phyloP scores from a whole-genome alignment of 305 asterid genomes.

The Nicotiana rustica region DNA sequence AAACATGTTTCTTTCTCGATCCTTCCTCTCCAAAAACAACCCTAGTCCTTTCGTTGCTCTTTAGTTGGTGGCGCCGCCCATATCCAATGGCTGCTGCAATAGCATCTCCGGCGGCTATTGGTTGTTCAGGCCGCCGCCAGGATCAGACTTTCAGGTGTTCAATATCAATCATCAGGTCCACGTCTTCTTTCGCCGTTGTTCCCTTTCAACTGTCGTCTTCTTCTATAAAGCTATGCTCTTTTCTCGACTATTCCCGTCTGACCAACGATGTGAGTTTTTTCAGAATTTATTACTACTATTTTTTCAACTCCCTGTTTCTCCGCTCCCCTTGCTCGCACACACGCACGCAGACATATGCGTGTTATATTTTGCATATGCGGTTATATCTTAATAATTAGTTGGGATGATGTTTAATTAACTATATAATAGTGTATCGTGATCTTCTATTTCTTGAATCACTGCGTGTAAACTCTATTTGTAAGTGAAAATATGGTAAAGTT shows the following conservation, averaged over 20 bases:
- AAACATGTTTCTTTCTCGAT: background rate
- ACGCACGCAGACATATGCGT: background rate
- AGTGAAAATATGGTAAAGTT: background rate
- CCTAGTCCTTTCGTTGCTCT: background rate
- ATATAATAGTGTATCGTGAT: background rate
- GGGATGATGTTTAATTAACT: background rate
- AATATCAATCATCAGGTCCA: constrained; percentile 2
- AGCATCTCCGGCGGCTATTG: constrained; percentile 35
- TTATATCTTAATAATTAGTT: background rate
- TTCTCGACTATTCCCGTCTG: background rate
- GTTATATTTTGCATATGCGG: background rate
- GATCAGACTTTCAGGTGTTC: constrained; percentile 29
- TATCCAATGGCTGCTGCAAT: constrained; percentile 34
- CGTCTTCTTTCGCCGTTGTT: constrained; percentile 30
- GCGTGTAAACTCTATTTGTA: background rate
- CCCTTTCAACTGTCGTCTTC: background rate
- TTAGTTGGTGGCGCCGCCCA: background rate
- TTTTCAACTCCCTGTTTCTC: too few species aligned
- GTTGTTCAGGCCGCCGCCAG: constrained; percentile 5
- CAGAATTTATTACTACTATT: too few species aligned
- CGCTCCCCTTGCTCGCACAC: too few species aligned
- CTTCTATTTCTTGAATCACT: constrained; percentile 23
- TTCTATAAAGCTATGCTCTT: constrained; percentile 24
- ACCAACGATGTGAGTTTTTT: constrained; percentile 20
- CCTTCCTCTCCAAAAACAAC: background rate